Conservation (phyloP, 331 rosid genomes). For the Malus hybrid region DNA sequence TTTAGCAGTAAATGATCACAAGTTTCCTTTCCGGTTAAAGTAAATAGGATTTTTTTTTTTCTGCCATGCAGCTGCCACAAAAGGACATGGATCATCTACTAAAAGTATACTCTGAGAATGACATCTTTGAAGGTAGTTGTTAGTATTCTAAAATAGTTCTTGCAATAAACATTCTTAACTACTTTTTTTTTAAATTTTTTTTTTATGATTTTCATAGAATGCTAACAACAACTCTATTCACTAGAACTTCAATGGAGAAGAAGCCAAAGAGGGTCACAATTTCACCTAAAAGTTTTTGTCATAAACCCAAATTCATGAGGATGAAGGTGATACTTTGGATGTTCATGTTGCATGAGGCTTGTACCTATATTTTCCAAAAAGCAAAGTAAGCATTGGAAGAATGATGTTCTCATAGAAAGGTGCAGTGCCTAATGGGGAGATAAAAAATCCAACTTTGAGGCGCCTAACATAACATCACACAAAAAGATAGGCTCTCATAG, state of each 20-base stretch:
- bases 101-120: no score
- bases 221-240: no score
- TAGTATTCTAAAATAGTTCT: no score
- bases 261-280: neutral
- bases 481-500: neutral
- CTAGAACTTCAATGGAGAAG: neutral
- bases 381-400: neutral
- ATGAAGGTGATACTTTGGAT: neutral
- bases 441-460: neutral
- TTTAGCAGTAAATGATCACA: neutral
- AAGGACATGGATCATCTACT: neutral
- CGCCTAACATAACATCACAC: no score
- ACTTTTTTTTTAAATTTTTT: no score
- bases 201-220: no score
- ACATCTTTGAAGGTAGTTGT: no score
- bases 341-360: neutral
- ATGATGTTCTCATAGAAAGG: slow-evolving; percentile 6
- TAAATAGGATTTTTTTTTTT: neutral
- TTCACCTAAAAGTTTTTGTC: neutral
- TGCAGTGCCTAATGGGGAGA: neutral
- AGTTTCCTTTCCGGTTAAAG: neutral
- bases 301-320: neutral
- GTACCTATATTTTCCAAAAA: neutral
- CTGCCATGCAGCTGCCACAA: neutral
- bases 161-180: no score